Evolutionary conservation across 176 grass and related monocot genomes (phyloP).

Genomic region (Luzula sylvatica): DNA sequence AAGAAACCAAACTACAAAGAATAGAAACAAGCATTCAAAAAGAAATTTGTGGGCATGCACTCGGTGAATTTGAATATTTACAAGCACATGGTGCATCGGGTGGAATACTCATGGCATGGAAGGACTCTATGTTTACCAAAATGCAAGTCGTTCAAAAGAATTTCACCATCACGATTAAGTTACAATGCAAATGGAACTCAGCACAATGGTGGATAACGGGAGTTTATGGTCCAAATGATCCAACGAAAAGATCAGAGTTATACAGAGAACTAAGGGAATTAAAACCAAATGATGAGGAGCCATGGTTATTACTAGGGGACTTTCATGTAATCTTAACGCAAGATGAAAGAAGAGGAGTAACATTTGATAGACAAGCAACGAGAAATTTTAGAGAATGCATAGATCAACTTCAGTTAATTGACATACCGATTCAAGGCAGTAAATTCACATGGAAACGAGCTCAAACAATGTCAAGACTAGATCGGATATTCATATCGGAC

Average conservation of each 20-base stretch:
- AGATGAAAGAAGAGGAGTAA: no score
- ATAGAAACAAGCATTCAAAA: background rate
- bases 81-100: background rate
- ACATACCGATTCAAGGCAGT: no score
- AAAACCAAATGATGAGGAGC: background rate
- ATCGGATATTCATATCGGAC: no score
- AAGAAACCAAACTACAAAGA: background rate
- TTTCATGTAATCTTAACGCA: no score
- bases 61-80: background rate
- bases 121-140: background rate
- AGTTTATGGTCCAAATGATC: no score
- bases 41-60: background rate
- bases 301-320: no score
- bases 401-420: no score
- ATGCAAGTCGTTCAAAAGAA: background rate
- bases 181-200: background rate
- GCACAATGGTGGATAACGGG: background rate
- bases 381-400: no score
- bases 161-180: background rate
- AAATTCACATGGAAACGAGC: no score
- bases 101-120: background rate
- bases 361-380: no score
- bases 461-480: no score
- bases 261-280: background rate
- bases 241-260: background rate